Conservation (phyloP, 192 early-diverging fungal species). For the Martensiomyces pterosporus region DNA sequence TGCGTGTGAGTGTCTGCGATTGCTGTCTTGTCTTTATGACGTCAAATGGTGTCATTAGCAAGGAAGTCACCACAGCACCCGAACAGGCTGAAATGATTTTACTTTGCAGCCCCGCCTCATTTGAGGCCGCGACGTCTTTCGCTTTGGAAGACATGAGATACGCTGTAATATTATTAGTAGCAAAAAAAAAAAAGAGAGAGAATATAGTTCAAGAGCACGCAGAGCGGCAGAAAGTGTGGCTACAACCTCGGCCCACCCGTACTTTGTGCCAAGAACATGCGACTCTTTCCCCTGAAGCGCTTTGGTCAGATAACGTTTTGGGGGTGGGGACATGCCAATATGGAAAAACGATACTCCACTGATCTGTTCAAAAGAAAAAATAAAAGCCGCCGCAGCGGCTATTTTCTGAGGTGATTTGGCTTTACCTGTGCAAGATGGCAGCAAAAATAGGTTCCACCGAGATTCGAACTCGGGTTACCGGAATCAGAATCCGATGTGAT, state of each 20-base stretch:
- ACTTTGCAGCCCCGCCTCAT: too few species aligned
- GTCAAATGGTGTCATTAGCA: constrained; percentile 51
- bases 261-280: too few species aligned
- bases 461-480: constrained; percentile 46
- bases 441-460: constrained; percentile 31
- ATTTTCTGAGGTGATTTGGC: too few species aligned
- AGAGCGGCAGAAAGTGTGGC: too few species aligned
- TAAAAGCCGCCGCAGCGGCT: constrained; percentile 6
- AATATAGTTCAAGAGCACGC: too few species aligned
- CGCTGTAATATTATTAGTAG: too few species aligned
- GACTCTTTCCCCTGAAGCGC: too few species aligned
- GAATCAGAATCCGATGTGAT: constrained; percentile 44
- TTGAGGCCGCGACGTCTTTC: too few species aligned
- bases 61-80: constrained; percentile 78
- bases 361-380: not conserved
- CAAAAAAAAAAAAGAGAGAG: too few species aligned
- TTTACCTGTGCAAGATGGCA: constrained; percentile 11
- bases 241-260: too few species aligned
- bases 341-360: constrained; percentile 62
- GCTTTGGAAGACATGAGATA: too few species aligned
- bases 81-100: constrained; percentile 82
- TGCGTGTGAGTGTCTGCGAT: constrained; percentile 25
- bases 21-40: constrained; percentile 28
- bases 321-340: constrained; percentile 45
- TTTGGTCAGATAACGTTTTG: too few species aligned